These are phyloP conservation scores for Acanthamoeba royreba DNA, from an alignment of 208 protist species.

Conservation along the genomic window DNA sequence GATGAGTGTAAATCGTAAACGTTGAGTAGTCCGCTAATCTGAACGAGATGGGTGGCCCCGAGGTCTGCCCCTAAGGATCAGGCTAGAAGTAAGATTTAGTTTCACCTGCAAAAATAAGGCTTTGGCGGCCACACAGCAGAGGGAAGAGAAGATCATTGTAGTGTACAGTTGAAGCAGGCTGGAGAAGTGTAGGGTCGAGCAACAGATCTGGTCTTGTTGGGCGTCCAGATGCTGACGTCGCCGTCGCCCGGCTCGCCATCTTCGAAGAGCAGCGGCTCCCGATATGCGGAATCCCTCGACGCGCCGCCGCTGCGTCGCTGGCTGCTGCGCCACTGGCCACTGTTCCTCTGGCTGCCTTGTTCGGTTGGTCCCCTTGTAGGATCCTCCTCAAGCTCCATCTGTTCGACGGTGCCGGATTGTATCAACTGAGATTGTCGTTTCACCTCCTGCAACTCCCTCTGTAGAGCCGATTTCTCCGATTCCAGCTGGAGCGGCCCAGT, in stretches of 20 bases:
- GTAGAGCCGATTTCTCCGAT: neutral
- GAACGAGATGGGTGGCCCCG: too few relatives aligned
- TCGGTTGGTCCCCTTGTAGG: neutral
- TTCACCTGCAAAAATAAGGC: too few relatives aligned
- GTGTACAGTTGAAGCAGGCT: neutral
- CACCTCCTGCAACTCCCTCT: neutral
- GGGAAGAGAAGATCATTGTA: neutral
- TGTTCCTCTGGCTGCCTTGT: neutral
- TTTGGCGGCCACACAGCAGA: too few relatives aligned
- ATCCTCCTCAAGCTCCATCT: neutral
- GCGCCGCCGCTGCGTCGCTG: neutral
- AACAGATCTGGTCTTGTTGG: neutral
- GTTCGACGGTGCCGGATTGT: neutral
- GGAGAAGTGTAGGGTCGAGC: neutral
- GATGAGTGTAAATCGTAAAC: too few relatives aligned
- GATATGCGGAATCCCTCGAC: neutral
- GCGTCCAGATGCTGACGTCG: conserved; percentile 6
- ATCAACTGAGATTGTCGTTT: neutral
- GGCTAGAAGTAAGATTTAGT: too few relatives aligned
- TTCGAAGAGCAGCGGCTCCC: neutral
- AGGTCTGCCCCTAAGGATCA: too few relatives aligned
- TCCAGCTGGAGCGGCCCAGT: neutral
- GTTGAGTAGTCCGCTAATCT: too few relatives aligned
- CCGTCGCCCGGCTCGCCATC: neutral
- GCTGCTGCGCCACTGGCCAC: neutral